A percentile compares a stretch with the other conserved stretches of the same genome.
Conservation (phyloP, 2,329 filamentous ascomycete genomes). For the Phoma sp. region DNA sequence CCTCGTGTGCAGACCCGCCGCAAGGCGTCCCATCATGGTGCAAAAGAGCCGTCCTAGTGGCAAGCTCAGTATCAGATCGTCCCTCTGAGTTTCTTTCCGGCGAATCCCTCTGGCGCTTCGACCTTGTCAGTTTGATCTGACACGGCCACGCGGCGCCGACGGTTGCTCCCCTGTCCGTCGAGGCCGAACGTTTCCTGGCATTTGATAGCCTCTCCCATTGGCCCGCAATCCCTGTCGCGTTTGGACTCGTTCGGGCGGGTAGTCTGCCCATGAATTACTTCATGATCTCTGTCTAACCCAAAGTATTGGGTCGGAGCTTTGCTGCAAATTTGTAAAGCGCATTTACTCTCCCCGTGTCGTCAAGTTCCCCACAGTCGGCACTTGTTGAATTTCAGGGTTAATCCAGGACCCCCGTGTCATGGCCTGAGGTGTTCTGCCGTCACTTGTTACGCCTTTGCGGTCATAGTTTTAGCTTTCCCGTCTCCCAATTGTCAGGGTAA, state of each 20-base stretch:
- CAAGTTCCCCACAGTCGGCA: constrained; percentile 14
- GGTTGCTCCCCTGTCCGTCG: constrained; percentile 21
- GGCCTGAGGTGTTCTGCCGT: constrained; percentile 4
- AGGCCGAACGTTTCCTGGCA: constrained; percentile 12
- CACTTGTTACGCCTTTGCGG: constrained; percentile 9
- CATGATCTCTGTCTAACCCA: constrained; percentile 17
- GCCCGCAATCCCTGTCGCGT: constrained; percentile 16
- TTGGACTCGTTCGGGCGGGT: constrained; percentile 14
- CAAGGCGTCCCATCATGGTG: constrained; percentile 8
- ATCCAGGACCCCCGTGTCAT: constrained; percentile 4
- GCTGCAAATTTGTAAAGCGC: constrained; percentile 17
- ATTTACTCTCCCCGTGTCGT: constrained; percentile 11
- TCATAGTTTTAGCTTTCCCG: constrained; percentile 12
- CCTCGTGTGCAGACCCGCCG: constrained; percentile 18
- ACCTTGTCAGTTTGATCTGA: constrained; percentile 29
- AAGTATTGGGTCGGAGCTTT: constrained; percentile 10
- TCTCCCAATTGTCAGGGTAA: constrained; percentile 11
- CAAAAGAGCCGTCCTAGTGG: background rate
- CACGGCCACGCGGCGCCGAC: constrained; percentile 39
- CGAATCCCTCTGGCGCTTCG: constrained; percentile 9
- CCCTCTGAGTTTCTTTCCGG: background rate
- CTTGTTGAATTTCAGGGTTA: constrained; percentile 19
- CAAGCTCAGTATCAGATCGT: background rate
- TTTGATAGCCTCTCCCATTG: constrained; percentile 1
- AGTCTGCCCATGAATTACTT: constrained; percentile 20